Evolutionary conservation across 345 rosid genomes (phyloP).

Genomic region (Ceriops decandra): DNA sequence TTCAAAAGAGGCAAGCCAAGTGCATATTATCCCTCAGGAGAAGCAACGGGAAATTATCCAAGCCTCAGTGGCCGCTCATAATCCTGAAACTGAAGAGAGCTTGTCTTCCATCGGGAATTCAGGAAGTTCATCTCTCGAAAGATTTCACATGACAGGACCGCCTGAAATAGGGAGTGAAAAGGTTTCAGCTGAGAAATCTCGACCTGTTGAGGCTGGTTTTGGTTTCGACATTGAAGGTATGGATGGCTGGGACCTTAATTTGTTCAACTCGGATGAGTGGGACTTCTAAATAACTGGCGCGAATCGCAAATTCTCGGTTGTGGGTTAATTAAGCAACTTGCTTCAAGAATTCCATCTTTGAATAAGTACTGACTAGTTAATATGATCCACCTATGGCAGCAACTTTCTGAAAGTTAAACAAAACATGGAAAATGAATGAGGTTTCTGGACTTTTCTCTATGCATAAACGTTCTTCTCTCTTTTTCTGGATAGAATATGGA

Average conservation of each 20-base stretch:
- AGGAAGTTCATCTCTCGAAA: constrained; percentile 3
- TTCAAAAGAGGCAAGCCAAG: constrained; percentile 1
- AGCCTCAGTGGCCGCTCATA: too few relatives aligned
- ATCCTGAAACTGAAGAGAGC: neutral
- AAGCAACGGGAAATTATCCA: too few relatives aligned
- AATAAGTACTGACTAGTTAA: neutral
- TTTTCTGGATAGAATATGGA: too few relatives aligned
- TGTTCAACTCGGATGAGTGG: too few relatives aligned
- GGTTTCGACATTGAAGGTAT: too few relatives aligned
- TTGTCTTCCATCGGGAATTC: neutral
- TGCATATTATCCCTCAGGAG: neutral
- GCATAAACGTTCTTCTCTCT: too few relatives aligned
- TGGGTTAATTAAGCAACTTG: neutral
- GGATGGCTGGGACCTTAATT: neutral
- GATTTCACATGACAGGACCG: neutral
- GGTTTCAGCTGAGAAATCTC: neutral
- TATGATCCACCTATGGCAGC: too few relatives aligned
- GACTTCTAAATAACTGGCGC: neutral
- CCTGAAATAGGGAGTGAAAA: neutral
- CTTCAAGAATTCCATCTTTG: neutral
- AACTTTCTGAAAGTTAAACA: too few relatives aligned
- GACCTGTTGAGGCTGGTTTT: too few relatives aligned
- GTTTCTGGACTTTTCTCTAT: too few relatives aligned
- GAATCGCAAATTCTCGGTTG: neutral
- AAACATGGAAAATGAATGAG: too few relatives aligned